Base-by-base conservation (phyloP, 1,139 yeast genomes). In the Suhomyces choctaworum region DNA sequence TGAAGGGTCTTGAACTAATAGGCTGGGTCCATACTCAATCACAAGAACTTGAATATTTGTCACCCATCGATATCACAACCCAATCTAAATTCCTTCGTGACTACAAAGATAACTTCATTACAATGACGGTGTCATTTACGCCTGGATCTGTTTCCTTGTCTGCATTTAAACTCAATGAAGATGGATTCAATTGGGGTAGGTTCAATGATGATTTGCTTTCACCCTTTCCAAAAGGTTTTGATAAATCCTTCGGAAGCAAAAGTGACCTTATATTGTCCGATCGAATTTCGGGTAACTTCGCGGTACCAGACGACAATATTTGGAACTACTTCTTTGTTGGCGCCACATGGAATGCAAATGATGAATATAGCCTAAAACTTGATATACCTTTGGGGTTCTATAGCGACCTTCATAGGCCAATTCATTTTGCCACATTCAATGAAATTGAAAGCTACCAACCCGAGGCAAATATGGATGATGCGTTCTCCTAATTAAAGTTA, bases 261-360 rank as follows among this genome's bases (percentile, higher is more conserved):
- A 75, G 83, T 7, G 96, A 89, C 52, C 58, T 92, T 44, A 63
- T 90, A 21, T 58, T 92, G 25, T 80, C 96, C 0, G 95, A 84
- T 44, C 70, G 82, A 39, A 73, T 88, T 35, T 72, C 75, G 54
- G 98, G 98, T 4, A 83, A 81, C 42, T 90, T 87, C 58, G 60
- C 87, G 63, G 95, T 89, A 1, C 98, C 99, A 1, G 82, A 78
- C 24, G 84, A 84, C 30, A 81, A 79, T 37, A 58, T 89, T 22
- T 92, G 99, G 98, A 92, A 92, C 57, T 89, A 84, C 56, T 76
- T 94, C 3, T 92, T 94, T 52, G 73, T 88, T 63, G 95, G 97
- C 3, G 83, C 95, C 2, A 75, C 85, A 9, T 94, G 95, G 83
- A 80, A 76, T 49, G 65, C 79, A 3, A 74, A 74, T 22, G 60